phyloP scores from a whole-genome alignment of 108 stramenopile genomes.

The Cyclotella kingstonii region DNA sequence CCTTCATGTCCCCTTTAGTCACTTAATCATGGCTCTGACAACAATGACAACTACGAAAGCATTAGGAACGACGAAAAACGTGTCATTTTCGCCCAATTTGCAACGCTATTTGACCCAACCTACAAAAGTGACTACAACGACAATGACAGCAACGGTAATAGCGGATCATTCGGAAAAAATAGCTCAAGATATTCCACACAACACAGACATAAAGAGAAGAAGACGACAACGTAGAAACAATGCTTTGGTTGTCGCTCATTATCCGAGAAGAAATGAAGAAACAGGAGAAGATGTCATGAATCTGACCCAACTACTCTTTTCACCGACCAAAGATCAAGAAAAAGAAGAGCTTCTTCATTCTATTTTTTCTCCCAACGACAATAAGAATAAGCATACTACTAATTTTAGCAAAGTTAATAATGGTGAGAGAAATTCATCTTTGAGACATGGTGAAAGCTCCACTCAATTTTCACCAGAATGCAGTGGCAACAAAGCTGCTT shows the following conservation, averaged over 20 bases:
- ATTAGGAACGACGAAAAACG: no score
- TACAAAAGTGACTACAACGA: background rate
- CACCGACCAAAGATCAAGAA: background rate
- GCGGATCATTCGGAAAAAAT: background rate
- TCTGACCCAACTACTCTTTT: constrained; percentile 5
- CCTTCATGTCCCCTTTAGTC: no score
- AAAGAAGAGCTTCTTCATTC: constrained; percentile 1
- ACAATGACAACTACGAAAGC: no score
- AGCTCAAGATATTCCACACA: background rate
- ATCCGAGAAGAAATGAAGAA: background rate
- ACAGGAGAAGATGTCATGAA: background rate
- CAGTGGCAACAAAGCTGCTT: no score
- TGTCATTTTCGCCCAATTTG: constrained; percentile 1
- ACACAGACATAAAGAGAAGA: no score
- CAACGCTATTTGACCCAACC: background rate
- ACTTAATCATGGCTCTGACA: no score
- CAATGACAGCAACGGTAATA: background rate
- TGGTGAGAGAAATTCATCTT: background rate
- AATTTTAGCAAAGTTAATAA: background rate
- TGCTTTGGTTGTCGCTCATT: background rate
- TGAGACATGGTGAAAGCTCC: no score
- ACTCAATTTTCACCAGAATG: no score
- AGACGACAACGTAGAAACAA: background rate
- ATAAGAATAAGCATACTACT: background rate
- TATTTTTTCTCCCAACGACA: background rate